Base-by-base conservation (phyloP, 1,284 basidiomycete species). In the Tilletia caries region DNA sequence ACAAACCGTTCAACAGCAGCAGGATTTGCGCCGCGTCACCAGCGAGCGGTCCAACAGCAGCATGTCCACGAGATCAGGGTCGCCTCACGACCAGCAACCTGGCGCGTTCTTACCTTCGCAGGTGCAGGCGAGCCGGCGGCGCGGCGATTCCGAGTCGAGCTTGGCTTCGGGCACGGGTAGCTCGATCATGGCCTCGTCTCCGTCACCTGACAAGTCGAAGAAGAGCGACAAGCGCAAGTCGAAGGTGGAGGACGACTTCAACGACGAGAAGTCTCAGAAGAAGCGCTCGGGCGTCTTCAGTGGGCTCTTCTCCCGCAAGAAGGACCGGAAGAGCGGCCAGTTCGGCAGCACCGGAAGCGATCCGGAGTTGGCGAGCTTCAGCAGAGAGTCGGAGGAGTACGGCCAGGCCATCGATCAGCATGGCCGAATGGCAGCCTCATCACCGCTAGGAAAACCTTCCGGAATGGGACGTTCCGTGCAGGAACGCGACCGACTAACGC, bases 281-380 rank as follows among this genome's bases (percentile, higher is more conserved):
- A 80, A 80, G 72, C 74, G 77, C 1, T 79, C 79, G 10, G 78
- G 79, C 65, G 79, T 80, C 27, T 80, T 80, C 68, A 76, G 75
- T 46, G 72, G 72, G 2, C 74, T 80, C 27, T 80, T 80, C 69
- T 76, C 76, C 10, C 69, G 79, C 10, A 68, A 65, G 25, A 80
- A 80, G 68, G 79, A 80, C 71, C 70, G 79, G 64, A 80, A 80
- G 71, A 77, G 74, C 29, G 75, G 73, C 66, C 71, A 50, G 48
- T 76, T 78, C 34, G 62, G 46, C 23, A 64, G 67, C n/a, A 66
- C 58, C 8, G 64, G 64, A 15, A 50, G 44, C 65, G 48, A 66
- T 29, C 37, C 33, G 13, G 43, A 34, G 18, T 27, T 50, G 25
- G 44, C 27, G 32, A 25, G 33, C 43, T n/a, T 64, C n/a, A 23